Conservation (phyloP, 495 filamentous ascomycete genomes). For the Cetradonia linearis region DNA sequence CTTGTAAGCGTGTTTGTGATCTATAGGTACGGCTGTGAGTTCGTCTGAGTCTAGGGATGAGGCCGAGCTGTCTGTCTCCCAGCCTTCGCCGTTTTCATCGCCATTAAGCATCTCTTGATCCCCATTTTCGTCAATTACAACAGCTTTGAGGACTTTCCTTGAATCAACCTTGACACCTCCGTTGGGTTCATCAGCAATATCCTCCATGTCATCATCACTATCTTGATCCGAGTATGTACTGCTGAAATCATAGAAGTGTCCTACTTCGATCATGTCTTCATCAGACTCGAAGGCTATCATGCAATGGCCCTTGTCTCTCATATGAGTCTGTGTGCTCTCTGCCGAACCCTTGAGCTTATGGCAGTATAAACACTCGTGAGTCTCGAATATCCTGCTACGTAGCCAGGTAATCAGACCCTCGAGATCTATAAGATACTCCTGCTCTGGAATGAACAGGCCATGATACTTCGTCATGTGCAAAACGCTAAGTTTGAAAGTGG, state of each 20-base stretch:
- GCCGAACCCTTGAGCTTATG: conserved; percentile 63
- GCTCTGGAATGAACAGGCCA: conserved; percentile 93
- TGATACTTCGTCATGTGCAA: conserved; percentile 86
- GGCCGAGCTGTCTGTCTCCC: conserved; percentile 86
- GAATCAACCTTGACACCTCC: conserved; percentile 22
- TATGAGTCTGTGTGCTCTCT: conserved; percentile 78
- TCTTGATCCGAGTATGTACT: conserved; percentile 81
- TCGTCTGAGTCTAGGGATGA: conserved; percentile 74
- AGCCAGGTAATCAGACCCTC: conserved; percentile 73
- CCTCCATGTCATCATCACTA: conserved; percentile 48
- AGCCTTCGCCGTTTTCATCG: conserved; percentile 55
- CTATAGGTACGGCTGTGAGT: conserved; percentile 59
- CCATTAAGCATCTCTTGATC: conserved; percentile 31
- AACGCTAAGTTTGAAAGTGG: conserved; percentile 60
- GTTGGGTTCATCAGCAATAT: conserved; percentile 30
- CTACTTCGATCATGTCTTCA: conserved; percentile 86
- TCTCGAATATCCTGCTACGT: conserved; percentile 60
- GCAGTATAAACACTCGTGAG: conserved; percentile 77
- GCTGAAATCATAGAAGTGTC: conserved; percentile 97
- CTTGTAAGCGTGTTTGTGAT: conserved; percentile 49
- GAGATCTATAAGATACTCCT: conserved; percentile 65
- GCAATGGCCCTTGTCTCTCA: conserved; percentile 93
- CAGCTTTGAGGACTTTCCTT: conserved; percentile 20
- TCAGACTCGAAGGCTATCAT: conserved; percentile 88
- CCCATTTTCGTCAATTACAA: conserved; percentile 19